phyloP scores from a whole-genome alignment of 176 grass and related monocot species.

The Poa pratensis region DNA sequence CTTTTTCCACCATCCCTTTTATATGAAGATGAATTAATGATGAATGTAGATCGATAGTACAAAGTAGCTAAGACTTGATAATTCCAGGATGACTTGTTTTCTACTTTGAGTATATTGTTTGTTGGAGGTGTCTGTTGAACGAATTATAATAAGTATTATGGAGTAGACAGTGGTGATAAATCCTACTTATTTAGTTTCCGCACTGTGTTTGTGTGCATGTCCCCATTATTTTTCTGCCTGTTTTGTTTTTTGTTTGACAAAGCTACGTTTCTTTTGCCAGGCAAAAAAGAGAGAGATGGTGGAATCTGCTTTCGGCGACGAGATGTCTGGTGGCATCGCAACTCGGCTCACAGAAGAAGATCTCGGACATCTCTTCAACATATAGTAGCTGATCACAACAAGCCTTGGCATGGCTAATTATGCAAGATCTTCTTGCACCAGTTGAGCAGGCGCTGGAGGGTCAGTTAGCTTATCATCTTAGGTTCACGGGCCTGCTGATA shows the following conservation, averaged over 20 bases:
- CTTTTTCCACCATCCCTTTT: not conserved
- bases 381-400: constrained; percentile 39
- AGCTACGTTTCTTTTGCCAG: constrained; percentile 45
- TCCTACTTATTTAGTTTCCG: not conserved
- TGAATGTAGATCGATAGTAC: not conserved
- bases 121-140: not conserved
- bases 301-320: constrained; percentile 77
- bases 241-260: not conserved
- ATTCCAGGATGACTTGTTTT: not conserved
- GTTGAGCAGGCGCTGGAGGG: not conserved
- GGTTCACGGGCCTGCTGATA: not conserved
- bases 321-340: constrained; percentile 54
- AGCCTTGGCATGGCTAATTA: not conserved
- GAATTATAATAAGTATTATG: no score
- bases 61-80: not conserved
- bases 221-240: not conserved
- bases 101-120: not conserved
- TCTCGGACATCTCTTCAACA: constrained; percentile 77
- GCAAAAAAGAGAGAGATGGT: constrained; percentile 92
- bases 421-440: constrained; percentile 9
- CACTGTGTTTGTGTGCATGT: not conserved
- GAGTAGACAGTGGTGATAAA: no score
- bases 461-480: not conserved
- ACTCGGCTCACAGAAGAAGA: constrained; percentile 80
- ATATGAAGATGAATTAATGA: not conserved